Conservation (phyloP, 1,139 yeast genomes). For the Saccharomyces hybrid region DNA sequence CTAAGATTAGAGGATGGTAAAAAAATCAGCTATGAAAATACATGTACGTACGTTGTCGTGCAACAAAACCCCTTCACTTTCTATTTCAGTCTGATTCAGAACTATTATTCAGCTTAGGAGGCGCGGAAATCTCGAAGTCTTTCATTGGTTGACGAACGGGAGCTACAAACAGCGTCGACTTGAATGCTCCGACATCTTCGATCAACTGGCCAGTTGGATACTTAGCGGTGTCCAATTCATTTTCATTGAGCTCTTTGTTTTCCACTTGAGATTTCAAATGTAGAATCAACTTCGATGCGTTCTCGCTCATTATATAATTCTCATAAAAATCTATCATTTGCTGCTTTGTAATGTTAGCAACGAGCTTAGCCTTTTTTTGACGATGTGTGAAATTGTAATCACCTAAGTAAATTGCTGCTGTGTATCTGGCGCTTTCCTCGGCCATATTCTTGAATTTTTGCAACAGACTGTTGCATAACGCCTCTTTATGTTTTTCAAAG, state of each 20-base stretch:
- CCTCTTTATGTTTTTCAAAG: conserved; percentile 59
- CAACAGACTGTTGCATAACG: conserved; percentile 57
- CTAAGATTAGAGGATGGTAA: neutral
- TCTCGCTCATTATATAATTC: conserved; percentile 37
- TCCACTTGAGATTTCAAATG: conserved; percentile 59
- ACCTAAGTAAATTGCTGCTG: conserved; percentile 65
- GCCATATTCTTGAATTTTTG: conserved; percentile 69
- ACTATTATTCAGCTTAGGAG: neutral
- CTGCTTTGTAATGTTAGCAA: conserved; percentile 46
- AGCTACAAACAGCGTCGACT: conserved; percentile 37
- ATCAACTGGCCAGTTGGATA: conserved; percentile 36
- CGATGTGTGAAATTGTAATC: conserved; percentile 64
- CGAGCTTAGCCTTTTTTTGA: conserved; percentile 48
- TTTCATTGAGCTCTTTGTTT: conserved; percentile 22
- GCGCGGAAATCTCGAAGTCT: conserved; percentile 10
- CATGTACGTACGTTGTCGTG: neutral
- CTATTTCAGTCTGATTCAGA: neutral
- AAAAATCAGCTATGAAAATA: neutral
- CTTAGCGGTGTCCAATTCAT: conserved; percentile 17
- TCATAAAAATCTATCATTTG: conserved; percentile 55
- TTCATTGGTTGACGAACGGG: conserved; percentile 39
- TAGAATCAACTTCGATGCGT: conserved; percentile 48
- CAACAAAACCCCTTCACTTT: neutral
- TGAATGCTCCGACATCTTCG: conserved; percentile 38
- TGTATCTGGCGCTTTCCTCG: conserved; percentile 65